Percentiles rank a stretch among this genome's conserved stretches.
phyloP scores from a whole-genome alignment of 108 stramenopile species.

The Aurantiochytrium sp. region DNA sequence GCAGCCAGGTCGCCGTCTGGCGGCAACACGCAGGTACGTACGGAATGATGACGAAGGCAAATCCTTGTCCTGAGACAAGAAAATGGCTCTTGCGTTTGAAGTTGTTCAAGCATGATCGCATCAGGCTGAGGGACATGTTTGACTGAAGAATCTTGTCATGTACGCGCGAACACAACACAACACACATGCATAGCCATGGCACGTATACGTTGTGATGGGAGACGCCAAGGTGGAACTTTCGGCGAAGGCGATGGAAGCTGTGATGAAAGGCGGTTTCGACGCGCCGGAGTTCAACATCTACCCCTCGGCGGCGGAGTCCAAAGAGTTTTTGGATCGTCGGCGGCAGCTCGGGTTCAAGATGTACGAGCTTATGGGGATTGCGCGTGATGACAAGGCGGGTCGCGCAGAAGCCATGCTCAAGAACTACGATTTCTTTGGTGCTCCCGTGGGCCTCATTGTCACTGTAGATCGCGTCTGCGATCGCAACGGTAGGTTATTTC shows the following conservation, averaged over 20 bases:
- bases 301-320: background rate
- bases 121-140: too few species aligned
- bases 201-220: background rate
- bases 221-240: background rate
- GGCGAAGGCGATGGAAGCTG: background rate
- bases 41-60: too few species aligned
- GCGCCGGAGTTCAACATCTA: background rate
- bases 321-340: background rate
- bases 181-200: background rate
- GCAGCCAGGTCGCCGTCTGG: background rate
- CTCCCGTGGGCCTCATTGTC: background rate
- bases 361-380: background rate
- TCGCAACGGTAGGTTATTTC: background rate
- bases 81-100: background rate
- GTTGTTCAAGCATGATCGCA: background rate
- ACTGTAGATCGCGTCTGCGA: background rate
- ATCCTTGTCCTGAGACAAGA: too few species aligned
- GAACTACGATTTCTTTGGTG: background rate
- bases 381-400: background rate
- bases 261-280: background rate
- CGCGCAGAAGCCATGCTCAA: background rate
- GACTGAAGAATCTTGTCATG: too few species aligned
- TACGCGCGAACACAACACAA: too few species aligned
- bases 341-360: background rate
- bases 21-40: background rate